These are phyloP conservation scores for Nemophila menziesii DNA, from an alignment of 257 asterid species.

Conservation along the genomic window DNA sequence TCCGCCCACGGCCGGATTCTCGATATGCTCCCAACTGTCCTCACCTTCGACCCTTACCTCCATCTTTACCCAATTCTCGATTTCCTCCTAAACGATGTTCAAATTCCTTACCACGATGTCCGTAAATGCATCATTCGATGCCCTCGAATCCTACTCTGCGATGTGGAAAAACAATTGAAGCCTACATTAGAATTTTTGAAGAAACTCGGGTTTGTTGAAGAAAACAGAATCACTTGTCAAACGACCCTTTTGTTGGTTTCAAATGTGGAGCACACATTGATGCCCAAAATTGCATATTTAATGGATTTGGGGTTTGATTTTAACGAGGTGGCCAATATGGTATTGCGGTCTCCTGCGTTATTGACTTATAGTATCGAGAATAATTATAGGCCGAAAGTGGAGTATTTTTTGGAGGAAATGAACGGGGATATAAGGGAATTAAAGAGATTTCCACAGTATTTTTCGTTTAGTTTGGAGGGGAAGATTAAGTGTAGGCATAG, in stretches of 20 bases:
- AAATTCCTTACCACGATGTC: conserved; percentile 40
- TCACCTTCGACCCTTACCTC: conserved; percentile 52
- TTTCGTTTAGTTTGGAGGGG: conserved; percentile 70
- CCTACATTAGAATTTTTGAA: conserved; percentile 52
- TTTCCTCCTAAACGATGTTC: conserved; percentile 45
- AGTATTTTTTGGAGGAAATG: conserved; percentile 61
- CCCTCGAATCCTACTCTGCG: conserved; percentile 54
- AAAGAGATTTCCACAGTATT: conserved; percentile 81
- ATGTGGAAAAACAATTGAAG: conserved; percentile 38
- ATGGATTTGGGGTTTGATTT: conserved; percentile 42
- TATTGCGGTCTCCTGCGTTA: conserved; percentile 75
- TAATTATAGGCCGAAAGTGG: conserved; percentile 57
- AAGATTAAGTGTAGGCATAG: conserved; percentile 60
- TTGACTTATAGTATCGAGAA: conserved; percentile 78
- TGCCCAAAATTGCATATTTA: conserved; percentile 54
- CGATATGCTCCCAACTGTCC: conserved; percentile 72
- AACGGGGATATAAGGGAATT: conserved; percentile 53
- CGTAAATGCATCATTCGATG: conserved; percentile 46
- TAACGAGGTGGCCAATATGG: conserved; percentile 56
- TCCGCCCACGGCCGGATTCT: conserved; percentile 56
- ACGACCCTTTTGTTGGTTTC: conserved; percentile 68
- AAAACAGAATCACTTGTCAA: conserved; percentile 39
- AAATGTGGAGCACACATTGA: conserved; percentile 52
- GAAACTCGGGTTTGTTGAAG: conserved; percentile 51
- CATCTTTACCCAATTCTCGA: conserved; percentile 60